These are phyloP conservation scores for Lodderomyces pseudojiufengensis DNA, from an alignment of 1,139 yeast genomes.

Conservation along the genomic window DNA sequence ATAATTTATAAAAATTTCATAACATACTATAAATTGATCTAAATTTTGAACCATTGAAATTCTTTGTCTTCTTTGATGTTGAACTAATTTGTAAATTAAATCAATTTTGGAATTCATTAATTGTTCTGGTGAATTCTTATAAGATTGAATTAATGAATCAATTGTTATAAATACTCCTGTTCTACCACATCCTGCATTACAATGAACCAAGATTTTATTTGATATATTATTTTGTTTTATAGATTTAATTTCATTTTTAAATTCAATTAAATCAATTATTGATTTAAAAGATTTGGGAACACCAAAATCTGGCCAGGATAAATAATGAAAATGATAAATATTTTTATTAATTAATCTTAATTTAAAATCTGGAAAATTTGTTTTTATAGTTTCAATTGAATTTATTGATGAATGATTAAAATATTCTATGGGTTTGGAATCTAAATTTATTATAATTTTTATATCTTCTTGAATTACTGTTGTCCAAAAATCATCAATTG, in stretches of 20 bases:
- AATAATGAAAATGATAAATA: conserved; percentile 65
- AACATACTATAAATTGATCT: conserved; percentile 43
- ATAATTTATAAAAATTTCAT: conserved; percentile 35
- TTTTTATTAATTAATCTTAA: conserved; percentile 21
- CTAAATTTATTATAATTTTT: conserved; percentile 66
- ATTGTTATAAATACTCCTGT: conserved; percentile 74
- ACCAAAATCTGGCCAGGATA: conserved; percentile 82
- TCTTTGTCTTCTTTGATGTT: conserved; percentile 40
- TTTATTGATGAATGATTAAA: conserved; percentile 2
- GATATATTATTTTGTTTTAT: conserved; percentile 17
- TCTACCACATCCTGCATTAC: conserved; percentile 84
- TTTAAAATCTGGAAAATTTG: conserved; percentile 6
- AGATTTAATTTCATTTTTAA: conserved; percentile 41
- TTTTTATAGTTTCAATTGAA: conserved; percentile 2
- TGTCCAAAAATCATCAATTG: conserved; percentile 44
- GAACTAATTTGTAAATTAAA: conserved; percentile 46
- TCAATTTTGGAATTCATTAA: conserved; percentile 30
- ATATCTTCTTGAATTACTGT: conserved; percentile 51
- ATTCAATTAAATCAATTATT: conserved; percentile 47
- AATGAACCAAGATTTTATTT: conserved; percentile 46
- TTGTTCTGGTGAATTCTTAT: conserved; percentile 7
- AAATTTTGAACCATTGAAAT: conserved; percentile 47
- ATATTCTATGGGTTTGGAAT: conserved; percentile 30
- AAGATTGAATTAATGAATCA: conserved; percentile 25
- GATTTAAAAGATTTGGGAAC: conserved; percentile 54